Percentiles rank a stretch among this genome's conserved stretches.
phyloP scores from a whole-genome alignment of 1,284 basidiomycete species.

The Coniophora puteana region DNA sequence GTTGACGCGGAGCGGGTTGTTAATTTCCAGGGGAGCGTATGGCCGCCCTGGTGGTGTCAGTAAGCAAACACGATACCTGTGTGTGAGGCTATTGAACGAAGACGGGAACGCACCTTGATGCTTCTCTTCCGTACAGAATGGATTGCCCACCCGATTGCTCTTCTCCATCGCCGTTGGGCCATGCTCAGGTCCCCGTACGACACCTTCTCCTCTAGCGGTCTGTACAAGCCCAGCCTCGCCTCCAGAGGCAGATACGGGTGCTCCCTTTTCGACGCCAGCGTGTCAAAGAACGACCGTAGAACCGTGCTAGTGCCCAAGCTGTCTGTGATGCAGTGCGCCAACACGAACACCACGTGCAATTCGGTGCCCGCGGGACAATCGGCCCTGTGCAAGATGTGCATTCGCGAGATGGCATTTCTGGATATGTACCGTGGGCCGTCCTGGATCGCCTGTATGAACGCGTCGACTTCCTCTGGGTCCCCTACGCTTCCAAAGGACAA shows the following conservation, averaged over 20 bases:
- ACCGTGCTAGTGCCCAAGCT: conserved; percentile 40
- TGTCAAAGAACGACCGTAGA: conserved; percentile 41
- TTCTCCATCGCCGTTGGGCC: conserved; percentile 44
- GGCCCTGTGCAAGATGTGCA: conserved; percentile 33
- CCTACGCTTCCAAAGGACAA: conserved; percentile 24
- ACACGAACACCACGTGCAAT: conserved; percentile 39
- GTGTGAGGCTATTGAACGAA: neutral
- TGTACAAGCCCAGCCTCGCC: conserved; percentile 38
- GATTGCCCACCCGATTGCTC: conserved; percentile 41
- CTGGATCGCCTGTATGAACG: conserved; percentile 26
- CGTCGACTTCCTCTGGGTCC: conserved; percentile 30
- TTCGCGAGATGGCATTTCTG: conserved; percentile 31
- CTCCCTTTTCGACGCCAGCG: conserved; percentile 28
- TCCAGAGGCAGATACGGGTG: conserved; percentile 23
- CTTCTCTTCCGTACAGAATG: conserved; percentile 27
- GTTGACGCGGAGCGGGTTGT: conserved; percentile 31
- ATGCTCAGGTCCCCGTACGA: conserved; percentile 28
- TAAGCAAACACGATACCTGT: conserved; percentile 3
- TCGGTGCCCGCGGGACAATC: conserved; percentile 27
- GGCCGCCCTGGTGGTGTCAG: conserved; percentile 44
- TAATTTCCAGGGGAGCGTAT: conserved; percentile 45
- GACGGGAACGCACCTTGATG: conserved; percentile 28
- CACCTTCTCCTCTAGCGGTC: conserved; percentile 34
- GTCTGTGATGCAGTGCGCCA: conserved; percentile 47
- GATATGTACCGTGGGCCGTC: conserved; percentile 33